Base-by-base conservation (phyloP, 169 alveolate species). In the Plasmodium relictum region DNA sequence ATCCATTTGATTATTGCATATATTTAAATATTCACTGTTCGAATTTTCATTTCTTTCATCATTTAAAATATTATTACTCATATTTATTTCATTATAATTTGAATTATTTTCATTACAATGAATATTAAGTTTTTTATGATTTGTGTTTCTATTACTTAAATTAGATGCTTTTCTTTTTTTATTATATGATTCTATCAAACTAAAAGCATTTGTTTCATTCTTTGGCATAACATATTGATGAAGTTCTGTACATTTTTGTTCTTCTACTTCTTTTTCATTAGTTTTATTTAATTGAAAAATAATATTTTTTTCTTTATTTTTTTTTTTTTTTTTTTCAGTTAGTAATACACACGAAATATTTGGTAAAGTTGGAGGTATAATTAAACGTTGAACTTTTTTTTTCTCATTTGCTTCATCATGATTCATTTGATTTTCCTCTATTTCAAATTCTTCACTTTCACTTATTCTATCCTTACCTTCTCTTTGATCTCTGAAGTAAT, bases 171-270 rank as follows among this genome's bases (percentile, higher is more conserved):
- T 24, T 12, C 24, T 24, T 31, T 22, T 18, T 18, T 61, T 61
- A 20, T 61, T 6, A 22, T 61, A 22, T 22, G 20, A 7, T 24
- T 61, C 41, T 61, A 61, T 5, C 48, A 2, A 12, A 61, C 7
- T 61, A 61, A 10, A 8, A 0, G 8, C 37, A 61, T 61, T 37
- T 24, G 70, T 61, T 61, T 61, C 70, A 61, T 61, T 61, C 7
- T 18, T 61, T 24, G 70, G 18, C 70, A 61, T 61, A 1, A 61
- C 6, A 12, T 61, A 61, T 22, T 61, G 70, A 14, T 61, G 18
- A 18, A 22, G 18, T 61, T 61, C 42, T 14, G 14, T 22, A 24
- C 0, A 18, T 18, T 24, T 61, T 18, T 24, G n/a, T 61, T 61
- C 41, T 22, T 61, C 8, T 22, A 10, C 18, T 22, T 16, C 6